Conservation (phyloP, 805 yeast genomes). For the Jamesozyma spencerorum region DNA sequence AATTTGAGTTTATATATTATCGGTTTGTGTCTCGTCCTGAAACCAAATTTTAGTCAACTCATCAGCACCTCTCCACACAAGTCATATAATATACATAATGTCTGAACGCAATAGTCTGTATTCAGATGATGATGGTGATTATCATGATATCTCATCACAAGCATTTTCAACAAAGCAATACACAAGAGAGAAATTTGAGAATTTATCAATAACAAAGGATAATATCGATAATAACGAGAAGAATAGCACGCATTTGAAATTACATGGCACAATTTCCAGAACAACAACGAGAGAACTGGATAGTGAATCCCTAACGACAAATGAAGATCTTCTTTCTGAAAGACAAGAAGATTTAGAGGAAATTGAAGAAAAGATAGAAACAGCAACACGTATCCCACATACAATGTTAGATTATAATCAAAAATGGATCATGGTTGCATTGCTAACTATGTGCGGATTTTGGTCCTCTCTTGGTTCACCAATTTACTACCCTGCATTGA, state of each 20-base stretch:
- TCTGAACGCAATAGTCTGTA: constrained; percentile 5
- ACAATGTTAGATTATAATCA: constrained; percentile 19
- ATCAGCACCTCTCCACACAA: no score
- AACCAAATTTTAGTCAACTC: no score
- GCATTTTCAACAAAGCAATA: constrained; percentile 2
- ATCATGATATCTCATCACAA: background rate
- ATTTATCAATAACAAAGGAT: no score
- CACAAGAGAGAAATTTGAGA: background rate
- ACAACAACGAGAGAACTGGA: constrained; percentile 18
- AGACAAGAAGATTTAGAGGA: background rate
- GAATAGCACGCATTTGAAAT: background rate
- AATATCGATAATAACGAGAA: background rate
- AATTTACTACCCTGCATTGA: constrained; percentile 72
- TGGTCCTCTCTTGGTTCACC: constrained; percentile 72
- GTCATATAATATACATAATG: no score
- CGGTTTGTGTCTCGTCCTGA: no score
- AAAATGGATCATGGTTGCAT: constrained; percentile 27
- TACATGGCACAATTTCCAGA: constrained; percentile 13
- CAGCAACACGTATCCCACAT: constrained; percentile 11
- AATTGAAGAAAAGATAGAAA: background rate
- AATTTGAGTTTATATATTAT: no score
- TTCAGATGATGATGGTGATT: constrained; percentile 6
- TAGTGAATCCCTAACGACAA: constrained; percentile 3
- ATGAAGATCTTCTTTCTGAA: constrained; percentile 2
- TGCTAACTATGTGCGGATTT: constrained; percentile 34